Percentiles rank a stretch among this genome's conserved stretches.
Evolutionary conservation across 768 basidiomycete species (phyloP).

Genomic region (Boletus rex-veris): DNA sequence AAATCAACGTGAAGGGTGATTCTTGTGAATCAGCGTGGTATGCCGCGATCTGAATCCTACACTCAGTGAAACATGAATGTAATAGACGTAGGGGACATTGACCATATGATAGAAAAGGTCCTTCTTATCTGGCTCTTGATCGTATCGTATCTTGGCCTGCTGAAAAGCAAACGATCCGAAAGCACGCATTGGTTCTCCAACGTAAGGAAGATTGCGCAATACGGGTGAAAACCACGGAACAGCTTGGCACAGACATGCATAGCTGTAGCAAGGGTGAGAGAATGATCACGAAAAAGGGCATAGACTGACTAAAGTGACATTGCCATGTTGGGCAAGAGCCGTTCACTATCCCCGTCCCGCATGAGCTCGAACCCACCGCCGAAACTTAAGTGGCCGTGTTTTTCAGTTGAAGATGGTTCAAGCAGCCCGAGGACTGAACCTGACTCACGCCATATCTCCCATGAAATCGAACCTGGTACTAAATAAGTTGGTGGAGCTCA

Average conservation of each 20-base stretch:
- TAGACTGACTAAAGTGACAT: constrained; percentile 28
- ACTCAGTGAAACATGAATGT: not conserved
- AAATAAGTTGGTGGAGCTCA: not conserved
- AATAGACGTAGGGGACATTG: not conserved
- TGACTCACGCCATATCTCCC: constrained; percentile 29
- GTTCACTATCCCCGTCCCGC: constrained; percentile 34
- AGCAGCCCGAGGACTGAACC: not conserved
- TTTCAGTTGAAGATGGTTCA: not conserved
- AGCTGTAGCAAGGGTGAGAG: constrained; percentile 12
- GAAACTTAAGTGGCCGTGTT: constrained; percentile 26
- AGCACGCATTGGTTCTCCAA: constrained; percentile 27
- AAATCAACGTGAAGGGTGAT: constrained; percentile 29
- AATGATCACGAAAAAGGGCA: not conserved
- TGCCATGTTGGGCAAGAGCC: constrained; percentile 29
- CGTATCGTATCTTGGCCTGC: constrained; percentile 23
- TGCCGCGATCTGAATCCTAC: constrained; percentile 23
- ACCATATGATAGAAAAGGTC: constrained; percentile 46
- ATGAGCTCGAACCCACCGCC: constrained; percentile 38
- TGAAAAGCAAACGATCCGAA: constrained; percentile 29
- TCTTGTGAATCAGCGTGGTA: constrained; percentile 23
- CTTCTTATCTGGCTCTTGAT: constrained; percentile 18
- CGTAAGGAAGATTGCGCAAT: constrained; percentile 28
- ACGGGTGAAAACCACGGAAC: constrained; percentile 26
- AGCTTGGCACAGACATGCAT: constrained; percentile 12
- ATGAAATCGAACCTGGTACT: constrained; percentile 23